Evolutionary conservation across 2,329 filamentous ascomycete genomes (phyloP).

Genomic region (Aspergillus pseudotamarii): DNA sequence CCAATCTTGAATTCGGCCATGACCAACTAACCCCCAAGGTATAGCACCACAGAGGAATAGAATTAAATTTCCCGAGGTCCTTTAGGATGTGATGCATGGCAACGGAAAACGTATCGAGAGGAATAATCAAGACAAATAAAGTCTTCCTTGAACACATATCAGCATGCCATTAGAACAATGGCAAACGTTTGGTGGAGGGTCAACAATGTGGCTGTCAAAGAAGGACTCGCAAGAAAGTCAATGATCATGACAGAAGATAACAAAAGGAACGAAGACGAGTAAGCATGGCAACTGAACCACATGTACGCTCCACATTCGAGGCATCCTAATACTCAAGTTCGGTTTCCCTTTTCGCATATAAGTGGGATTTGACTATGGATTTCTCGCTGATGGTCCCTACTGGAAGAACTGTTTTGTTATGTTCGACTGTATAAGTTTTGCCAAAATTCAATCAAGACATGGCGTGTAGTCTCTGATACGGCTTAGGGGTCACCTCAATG

Average conservation of each 20-base stretch:
- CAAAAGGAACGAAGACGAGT: neutral
- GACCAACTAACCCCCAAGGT: neutral
- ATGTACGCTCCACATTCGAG: neutral
- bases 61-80: neutral
- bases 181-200: neutral
- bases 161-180: neutral
- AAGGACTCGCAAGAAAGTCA: neutral
- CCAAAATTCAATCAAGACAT: slow-evolving; percentile 46
- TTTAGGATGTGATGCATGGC: neutral
- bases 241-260: neutral
- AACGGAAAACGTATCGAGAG: neutral
- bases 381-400: slow-evolving; percentile 37
- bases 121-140: neutral
- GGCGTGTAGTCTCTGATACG: slow-evolving; percentile 27
- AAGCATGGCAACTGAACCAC: neutral
- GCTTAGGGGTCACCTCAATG: slow-evolving; percentile 35
- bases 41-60: neutral
- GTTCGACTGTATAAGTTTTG: slow-evolving; percentile 46
- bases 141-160: neutral
- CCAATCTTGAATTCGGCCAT: neutral
- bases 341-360: slow-evolving; percentile 21
- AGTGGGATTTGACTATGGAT: slow-evolving; percentile 28
- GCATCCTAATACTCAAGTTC: neutral
- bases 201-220: neutral
- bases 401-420: slow-evolving; percentile 46